Evolutionary conservation across 805 yeast species (phyloP), one percentile per base, ranked within the genome.

Genomic region (Ogataea pini): DNA sequence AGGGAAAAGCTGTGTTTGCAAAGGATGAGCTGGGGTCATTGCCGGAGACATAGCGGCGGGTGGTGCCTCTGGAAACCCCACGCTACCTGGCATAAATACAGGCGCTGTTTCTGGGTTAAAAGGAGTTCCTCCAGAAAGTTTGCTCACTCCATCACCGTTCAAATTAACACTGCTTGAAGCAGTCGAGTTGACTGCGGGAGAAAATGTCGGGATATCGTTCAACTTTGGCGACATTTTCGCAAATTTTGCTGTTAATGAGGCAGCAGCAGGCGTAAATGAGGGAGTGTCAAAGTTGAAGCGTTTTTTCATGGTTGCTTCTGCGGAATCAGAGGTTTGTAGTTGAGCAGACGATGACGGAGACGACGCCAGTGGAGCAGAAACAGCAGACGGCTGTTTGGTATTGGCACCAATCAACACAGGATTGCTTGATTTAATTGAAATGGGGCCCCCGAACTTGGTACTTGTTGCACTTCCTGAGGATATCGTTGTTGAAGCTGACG

Each of bases 261-360:
- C 56, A 7, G 57, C 56, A 7, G 57, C 50, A 6, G 88, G 85
- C 2, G 77, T 77, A 53, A 80, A 79, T 2, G 83, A 69, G 0
- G 85, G 82, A 3, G 71, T 65, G 44, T 80, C 80, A 10, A 79
- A 75, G 53, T 80, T 81, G 60, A 82, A 77, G 55, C 75, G 72
- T 59, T 69, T 74, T 52, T 67, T 76, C 22, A 32, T 40, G 3
- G 53, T 46, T n/a, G 51, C 24, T 52, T 47, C 44, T 43, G 51
- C 29, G 42, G 51, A 27, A 55, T 47, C 51, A 14, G 52, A 24
- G 4, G 39, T 36, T 13, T 45, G 46, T 24, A 43, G 14, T 19
- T 27, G 39, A 12, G 44, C n/a, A 28, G 47, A 19, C 14, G 36
- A 18, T 12, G 47, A 12, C 16, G 49, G 14, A 14, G 28, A 19